These are phyloP conservation scores for Hypoxylon sp. DNA, from an alignment of 2,329 filamentous ascomycete species.

Conservation along the genomic window DNA sequence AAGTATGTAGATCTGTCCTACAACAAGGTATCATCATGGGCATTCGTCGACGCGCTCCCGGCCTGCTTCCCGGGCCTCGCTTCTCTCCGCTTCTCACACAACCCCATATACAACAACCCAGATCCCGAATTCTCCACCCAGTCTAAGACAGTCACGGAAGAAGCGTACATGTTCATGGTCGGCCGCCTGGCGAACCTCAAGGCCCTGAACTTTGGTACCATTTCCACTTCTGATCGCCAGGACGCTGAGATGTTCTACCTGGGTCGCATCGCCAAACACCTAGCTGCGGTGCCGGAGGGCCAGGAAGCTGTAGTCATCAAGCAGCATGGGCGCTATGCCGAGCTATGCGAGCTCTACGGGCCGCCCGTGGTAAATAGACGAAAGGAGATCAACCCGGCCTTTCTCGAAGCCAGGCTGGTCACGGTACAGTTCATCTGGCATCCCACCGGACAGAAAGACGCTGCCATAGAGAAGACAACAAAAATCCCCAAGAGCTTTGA, in stretches of 20 bases:
- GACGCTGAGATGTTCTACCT: conserved; percentile 97
- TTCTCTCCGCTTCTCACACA: conserved; percentile 81
- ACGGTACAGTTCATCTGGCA: conserved; percentile 62
- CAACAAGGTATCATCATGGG: conserved; percentile 74
- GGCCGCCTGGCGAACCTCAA: conserved; percentile 74
- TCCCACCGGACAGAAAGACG: conserved; percentile 2
- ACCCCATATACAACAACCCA: conserved; percentile 76
- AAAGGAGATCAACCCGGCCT: conserved; percentile 73
- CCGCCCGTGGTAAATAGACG: conserved; percentile 69
- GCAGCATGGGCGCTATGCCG: conserved; percentile 74
- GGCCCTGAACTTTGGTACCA: conserved; percentile 75
- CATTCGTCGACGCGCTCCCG: conserved; percentile 74
- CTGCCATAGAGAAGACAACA: conserved; percentile 44
- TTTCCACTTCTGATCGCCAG: conserved; percentile 76
- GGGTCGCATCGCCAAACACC: conserved; percentile 78
- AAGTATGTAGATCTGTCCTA: conserved; percentile 77
- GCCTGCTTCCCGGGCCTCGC: conserved; percentile 74
- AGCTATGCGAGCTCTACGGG: conserved; percentile 79
- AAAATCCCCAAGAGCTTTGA: conserved; percentile 79
- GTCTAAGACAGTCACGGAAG: conserved; percentile 63
- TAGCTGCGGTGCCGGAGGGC: conserved; percentile 65
- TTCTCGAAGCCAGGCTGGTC: conserved; percentile 80
- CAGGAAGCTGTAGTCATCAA: conserved; percentile 63
- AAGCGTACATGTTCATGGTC: conserved; percentile 88
- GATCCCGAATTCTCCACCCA: conserved; percentile 46